A percentile compares a stretch with the other conserved stretches of the same genome.
phyloP scores from a whole-genome alignment of 805 yeast species.

The Pichia californica region DNA sequence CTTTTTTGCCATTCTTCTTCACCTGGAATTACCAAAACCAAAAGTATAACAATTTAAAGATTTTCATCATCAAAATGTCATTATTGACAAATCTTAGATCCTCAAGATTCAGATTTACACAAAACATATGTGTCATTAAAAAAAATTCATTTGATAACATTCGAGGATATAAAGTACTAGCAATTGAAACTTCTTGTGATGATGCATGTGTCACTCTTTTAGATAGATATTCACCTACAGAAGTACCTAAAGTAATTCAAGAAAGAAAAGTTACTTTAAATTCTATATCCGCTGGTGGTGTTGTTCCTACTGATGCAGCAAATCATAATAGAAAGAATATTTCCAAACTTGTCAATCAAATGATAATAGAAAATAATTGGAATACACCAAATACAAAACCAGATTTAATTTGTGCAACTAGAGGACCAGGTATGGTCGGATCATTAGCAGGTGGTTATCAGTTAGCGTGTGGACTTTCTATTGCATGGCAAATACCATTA shows the following conservation, averaged over 20 bases:
- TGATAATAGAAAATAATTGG: constrained; percentile 35
- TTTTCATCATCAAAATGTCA: too few species aligned
- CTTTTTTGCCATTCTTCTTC: too few species aligned
- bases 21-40: too few species aligned
- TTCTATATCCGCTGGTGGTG: constrained; percentile 69
- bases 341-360: constrained; percentile 41
- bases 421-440: constrained; percentile 97
- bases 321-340: constrained; percentile 64
- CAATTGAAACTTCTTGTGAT: constrained; percentile 92
- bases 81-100: too few species aligned
- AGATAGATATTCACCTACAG: constrained; percentile 35
- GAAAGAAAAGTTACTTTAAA: constrained; percentile 63
- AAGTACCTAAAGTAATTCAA: constrained; percentile 44
- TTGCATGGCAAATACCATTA: constrained; percentile 72
- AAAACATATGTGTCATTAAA: too few species aligned
- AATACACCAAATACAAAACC: constrained; percentile 33
- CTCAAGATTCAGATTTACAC: background rate
- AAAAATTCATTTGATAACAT: background rate
- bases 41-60: too few species aligned
- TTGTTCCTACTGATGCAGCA: constrained; percentile 80
- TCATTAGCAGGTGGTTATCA: constrained; percentile 77
- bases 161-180: constrained; percentile 55
- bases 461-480: constrained; percentile 74
- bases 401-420: constrained; percentile 79
- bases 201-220: constrained; percentile 86